Evolutionary conservation across 768 basidiomycete species (phyloP).

Genomic region (Mrakia gelida): DNA sequence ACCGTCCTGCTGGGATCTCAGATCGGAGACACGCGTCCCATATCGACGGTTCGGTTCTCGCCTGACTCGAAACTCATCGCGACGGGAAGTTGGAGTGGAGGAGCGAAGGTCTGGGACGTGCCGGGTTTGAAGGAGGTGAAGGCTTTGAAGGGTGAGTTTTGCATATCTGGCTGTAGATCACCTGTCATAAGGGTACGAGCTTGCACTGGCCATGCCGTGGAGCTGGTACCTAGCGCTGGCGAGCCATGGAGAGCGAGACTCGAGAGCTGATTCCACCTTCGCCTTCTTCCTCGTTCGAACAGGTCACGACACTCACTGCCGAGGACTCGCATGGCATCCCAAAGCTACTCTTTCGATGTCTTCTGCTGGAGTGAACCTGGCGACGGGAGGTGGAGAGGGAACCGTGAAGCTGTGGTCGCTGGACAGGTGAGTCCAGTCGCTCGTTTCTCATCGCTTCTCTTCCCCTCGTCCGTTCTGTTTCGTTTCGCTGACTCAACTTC

Average conservation of each 20-base stretch:
- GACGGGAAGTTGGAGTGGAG: constrained; percentile 94
- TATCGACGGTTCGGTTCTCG: constrained; percentile 89
- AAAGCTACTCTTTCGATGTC: constrained; percentile 70
- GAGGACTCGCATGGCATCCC: constrained; percentile 98
- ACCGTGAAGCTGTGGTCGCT: constrained; percentile 85
- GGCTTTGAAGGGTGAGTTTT: constrained; percentile 62
- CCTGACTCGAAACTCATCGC: constrained; percentile 84
- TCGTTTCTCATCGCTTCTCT: neutral
- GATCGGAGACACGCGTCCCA: constrained; percentile 92
- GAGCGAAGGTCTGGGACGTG: constrained; percentile 91
- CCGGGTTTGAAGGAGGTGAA: constrained; percentile 78
- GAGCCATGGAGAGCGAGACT: too few species aligned
- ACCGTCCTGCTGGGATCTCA: constrained; percentile 75
- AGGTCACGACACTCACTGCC: constrained; percentile 87
- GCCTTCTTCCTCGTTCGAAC: neutral
- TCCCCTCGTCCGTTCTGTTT: neutral
- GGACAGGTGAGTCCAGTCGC: constrained; percentile 57
- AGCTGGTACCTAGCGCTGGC: too few species aligned
- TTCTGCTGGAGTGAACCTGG: constrained; percentile 69
- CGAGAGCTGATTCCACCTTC: neutral
- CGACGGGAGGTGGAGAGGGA: constrained; percentile 83
- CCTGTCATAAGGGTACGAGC: too few species aligned
- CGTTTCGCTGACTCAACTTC: constrained; percentile 3
- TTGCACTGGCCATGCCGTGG: too few species aligned
- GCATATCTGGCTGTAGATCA: neutral